These are phyloP conservation scores for Xylaria nigripes DNA, from an alignment of 495 filamentous ascomycete species.

Conservation along the genomic window DNA sequence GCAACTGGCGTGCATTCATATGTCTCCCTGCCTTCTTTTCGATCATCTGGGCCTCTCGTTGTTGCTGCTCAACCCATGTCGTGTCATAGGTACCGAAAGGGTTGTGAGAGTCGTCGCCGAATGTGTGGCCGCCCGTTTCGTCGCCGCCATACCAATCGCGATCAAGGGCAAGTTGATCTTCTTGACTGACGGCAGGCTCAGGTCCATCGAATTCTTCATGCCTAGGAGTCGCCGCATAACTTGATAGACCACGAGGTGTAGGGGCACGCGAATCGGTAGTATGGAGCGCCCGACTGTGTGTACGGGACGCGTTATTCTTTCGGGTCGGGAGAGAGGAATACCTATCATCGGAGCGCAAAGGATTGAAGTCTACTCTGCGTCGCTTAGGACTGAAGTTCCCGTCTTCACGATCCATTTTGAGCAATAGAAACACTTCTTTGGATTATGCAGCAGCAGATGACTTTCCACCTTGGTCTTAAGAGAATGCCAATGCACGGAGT, in stretches of 20 bases:
- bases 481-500: not conserved
- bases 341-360: conserved; percentile 46
- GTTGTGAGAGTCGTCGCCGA: conserved; percentile 65
- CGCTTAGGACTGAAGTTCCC: conserved; percentile 51
- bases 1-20: conserved; percentile 62
- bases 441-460: not conserved
- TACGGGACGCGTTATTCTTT: conserved; percentile 28
- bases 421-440: not conserved
- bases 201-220: conserved; percentile 48
- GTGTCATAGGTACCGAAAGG: conserved; percentile 53
- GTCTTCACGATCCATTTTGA: conserved; percentile 32
- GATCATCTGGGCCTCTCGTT: conserved; percentile 58
- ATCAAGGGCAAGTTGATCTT: conserved; percentile 59
- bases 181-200: conserved; percentile 38
- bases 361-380: conserved; percentile 53
- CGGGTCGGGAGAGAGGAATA: conserved; percentile 50
- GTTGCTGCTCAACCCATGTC: conserved; percentile 58
- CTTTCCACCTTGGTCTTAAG: not conserved
- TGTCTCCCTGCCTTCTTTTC: conserved; percentile 66
- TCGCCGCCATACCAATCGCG: conserved; percentile 82
- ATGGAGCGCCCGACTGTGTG: conserved; percentile 28
- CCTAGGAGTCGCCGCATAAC: conserved; percentile 39
- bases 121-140: conserved; percentile 59
- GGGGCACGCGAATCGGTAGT: conserved; percentile 30
- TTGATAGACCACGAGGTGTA: conserved; percentile 42